A percentile compares a stretch with the other conserved stretches of the same genome.
Evolutionary conservation across 306 rosid genomes (phyloP).

Genomic region (Ammopiptanthus mongolicus): DNA sequence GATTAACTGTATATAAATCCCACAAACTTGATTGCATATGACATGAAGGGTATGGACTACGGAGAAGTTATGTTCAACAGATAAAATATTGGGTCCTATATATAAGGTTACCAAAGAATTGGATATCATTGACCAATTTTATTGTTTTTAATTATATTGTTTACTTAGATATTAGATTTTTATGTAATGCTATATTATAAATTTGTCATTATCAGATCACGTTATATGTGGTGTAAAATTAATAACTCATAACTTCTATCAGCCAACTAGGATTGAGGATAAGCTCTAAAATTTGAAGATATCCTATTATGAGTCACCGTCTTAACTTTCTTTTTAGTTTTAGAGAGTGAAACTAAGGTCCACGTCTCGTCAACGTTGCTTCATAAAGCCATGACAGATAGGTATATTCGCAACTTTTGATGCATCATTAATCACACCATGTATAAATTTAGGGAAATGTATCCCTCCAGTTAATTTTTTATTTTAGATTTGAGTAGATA

Average conservation of each 20-base stretch:
- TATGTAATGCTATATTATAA: constrained; percentile 3
- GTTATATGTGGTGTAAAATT: constrained; percentile 47
- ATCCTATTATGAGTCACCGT: constrained; percentile 56
- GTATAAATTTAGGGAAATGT: not conserved
- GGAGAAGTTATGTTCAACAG: not conserved
- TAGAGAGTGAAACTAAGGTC: constrained; percentile 38
- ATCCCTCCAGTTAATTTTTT: too few relatives aligned
- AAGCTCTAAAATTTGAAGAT: constrained; percentile 60
- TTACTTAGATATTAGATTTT: not conserved
- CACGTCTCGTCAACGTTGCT: constrained; percentile 55
- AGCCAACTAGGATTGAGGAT: constrained; percentile 51
- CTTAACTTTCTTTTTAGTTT: not conserved
- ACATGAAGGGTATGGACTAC: not conserved
- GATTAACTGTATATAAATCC: not conserved
- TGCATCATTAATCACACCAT: not conserved
- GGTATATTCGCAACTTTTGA: constrained; percentile 36
- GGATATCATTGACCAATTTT: constrained; percentile 23
- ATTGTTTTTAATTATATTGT: constrained; percentile 1
- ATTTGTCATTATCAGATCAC: constrained; percentile 35
- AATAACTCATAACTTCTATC: constrained; percentile 32
- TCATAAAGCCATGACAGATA: constrained; percentile 59
- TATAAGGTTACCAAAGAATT: not conserved
- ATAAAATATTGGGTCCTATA: not conserved
- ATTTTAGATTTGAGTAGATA: too few relatives aligned
- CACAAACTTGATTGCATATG: not conserved